Percentiles rank a stretch among this genome's conserved stretches.
phyloP scores from a whole-genome alignment of 164 flowering plant genomes.

The Stephania cephalantha region DNA sequence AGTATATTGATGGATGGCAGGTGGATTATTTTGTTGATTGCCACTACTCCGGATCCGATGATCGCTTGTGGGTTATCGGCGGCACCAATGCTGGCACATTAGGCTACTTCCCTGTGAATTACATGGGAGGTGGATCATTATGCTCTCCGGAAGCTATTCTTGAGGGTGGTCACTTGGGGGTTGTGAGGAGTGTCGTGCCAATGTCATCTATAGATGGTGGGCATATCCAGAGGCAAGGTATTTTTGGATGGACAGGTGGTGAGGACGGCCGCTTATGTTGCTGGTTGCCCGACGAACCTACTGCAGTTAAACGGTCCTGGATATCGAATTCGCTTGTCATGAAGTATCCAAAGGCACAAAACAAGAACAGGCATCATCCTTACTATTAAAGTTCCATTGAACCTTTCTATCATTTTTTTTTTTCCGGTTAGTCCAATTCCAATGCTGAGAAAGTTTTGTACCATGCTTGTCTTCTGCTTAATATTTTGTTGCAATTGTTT shows the following conservation, averaged over 20 bases:
- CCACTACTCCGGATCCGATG: conserved; percentile 50
- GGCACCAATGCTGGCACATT: conserved; percentile 74
- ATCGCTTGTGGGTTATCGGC: conserved; percentile 72
- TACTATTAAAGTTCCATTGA: conserved; percentile 20
- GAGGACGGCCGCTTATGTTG: conserved; percentile 98
- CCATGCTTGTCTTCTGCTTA: background rate
- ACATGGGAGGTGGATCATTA: conserved; percentile 34
- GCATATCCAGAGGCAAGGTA: conserved; percentile 25
- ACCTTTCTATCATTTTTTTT: background rate
- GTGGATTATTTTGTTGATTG: conserved; percentile 96
- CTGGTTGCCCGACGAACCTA: conserved; percentile 65
- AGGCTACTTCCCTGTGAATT: conserved; percentile 81
- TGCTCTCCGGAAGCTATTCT: conserved; percentile 75
- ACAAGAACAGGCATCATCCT: conserved; percentile 56
- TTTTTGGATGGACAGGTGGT: conserved; percentile 96
- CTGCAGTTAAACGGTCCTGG: conserved; percentile 57
- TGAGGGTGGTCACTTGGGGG: conserved; percentile 69
- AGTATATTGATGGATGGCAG: conserved; percentile 24
- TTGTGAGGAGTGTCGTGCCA: conserved; percentile 67
- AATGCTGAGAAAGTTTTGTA: background rate
- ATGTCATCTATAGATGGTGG: conserved; percentile 28
- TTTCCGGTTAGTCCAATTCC: background rate
- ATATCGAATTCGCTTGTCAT: conserved; percentile 56
- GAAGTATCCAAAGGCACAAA: conserved; percentile 36
- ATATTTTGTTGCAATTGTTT: no score